Evolutionary conservation across 75 land plant genomes (phyloP).

Genomic region (Cryptomeria japonica): DNA sequence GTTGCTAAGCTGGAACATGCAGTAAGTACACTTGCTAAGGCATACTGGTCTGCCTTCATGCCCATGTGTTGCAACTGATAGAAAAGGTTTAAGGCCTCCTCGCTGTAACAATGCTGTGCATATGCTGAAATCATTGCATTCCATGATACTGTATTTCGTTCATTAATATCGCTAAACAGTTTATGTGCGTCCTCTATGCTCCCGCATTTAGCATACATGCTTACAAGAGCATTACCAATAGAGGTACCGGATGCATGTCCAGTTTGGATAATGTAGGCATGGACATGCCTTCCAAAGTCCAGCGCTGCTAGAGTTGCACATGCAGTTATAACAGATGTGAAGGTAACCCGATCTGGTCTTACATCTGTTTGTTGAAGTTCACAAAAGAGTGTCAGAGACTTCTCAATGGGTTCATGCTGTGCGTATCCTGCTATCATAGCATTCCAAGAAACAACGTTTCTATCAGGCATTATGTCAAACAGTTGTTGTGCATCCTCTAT

Average conservation of each 20-base stretch:
- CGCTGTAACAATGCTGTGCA: slow-evolving; percentile 19
- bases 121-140: slow-evolving; percentile 22
- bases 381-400: slow-evolving; percentile 16
- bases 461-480: slow-evolving; percentile 12
- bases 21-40: slow-evolving; percentile 43
- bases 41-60: too few relatives aligned
- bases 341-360: slow-evolving; percentile 20
- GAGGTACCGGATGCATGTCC: slow-evolving; percentile 17
- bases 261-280: slow-evolving; percentile 3
- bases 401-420: slow-evolving; percentile 5
- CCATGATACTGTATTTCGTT: slow-evolving; percentile 20
- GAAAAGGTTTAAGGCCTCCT: slow-evolving; percentile 24
- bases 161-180: slow-evolving; percentile 15
- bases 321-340: slow-evolving; percentile 12
- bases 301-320: slow-evolving; percentile 13
- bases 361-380: slow-evolving; percentile 16
- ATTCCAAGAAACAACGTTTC: slow-evolving; percentile 20
- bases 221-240: slow-evolving; percentile 21
- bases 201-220: slow-evolving; percentile 18
- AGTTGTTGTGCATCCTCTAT: slow-evolving; percentile 17
- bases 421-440: slow-evolving; percentile 20
- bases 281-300: slow-evolving; percentile 14
- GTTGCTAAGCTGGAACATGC: slow-evolving; percentile 36
- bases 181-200: slow-evolving; percentile 15
- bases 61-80: slow-evolving; percentile 20